phyloP scores from a whole-genome alignment of 371 early-diverging fungal species.

The Mucor sp. region DNA sequence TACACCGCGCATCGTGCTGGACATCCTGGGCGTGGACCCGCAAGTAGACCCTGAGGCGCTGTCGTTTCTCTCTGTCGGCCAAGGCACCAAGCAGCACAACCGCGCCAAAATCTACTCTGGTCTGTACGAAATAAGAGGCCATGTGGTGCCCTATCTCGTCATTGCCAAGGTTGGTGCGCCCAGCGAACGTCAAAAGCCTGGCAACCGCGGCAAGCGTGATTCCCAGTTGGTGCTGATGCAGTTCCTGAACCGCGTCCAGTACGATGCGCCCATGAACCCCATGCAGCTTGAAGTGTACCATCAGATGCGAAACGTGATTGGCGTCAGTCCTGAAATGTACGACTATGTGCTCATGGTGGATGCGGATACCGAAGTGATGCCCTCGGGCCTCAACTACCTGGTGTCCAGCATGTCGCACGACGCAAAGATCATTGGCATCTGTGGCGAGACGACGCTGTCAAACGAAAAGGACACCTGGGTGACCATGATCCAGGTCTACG shows the following conservation, averaged over 20 bases:
- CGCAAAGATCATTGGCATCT: conserved; percentile 83
- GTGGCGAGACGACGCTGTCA: conserved; percentile 89
- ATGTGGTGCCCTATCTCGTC: conserved; percentile 82
- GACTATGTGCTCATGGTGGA: conserved; percentile 93
- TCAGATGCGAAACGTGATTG: conserved; percentile 89
- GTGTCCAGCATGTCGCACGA: conserved; percentile 87
- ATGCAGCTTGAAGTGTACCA: conserved; percentile 88
- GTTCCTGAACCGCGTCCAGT: conserved; percentile 96
- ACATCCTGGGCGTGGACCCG: conserved; percentile 88
- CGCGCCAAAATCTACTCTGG: conserved; percentile 95
- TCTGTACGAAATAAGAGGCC: conserved; percentile 71
- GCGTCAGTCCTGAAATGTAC: conserved; percentile 81
- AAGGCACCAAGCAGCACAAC: conserved; percentile 87
- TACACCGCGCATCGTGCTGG: conserved; percentile 94
- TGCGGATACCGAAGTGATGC: conserved; percentile 86
- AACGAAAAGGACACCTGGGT: conserved; percentile 91
- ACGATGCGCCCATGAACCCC: conserved; percentile 88
- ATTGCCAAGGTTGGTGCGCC: conserved; percentile 93
- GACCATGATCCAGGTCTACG: conserved; percentile 98
- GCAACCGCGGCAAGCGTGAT: conserved; percentile 99
- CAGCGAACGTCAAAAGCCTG: conserved; percentile 79
- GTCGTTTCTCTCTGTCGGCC: conserved; percentile 85
- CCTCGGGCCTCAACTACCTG: conserved; percentile 82
- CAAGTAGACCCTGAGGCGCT: conserved; percentile 81
- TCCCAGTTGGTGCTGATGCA: conserved; percentile 98